Evolutionary conservation across 2,329 filamentous ascomycete species (phyloP), one percentile per base, ranked within the genome.

Genomic region (Ilyonectria robusta): DNA sequence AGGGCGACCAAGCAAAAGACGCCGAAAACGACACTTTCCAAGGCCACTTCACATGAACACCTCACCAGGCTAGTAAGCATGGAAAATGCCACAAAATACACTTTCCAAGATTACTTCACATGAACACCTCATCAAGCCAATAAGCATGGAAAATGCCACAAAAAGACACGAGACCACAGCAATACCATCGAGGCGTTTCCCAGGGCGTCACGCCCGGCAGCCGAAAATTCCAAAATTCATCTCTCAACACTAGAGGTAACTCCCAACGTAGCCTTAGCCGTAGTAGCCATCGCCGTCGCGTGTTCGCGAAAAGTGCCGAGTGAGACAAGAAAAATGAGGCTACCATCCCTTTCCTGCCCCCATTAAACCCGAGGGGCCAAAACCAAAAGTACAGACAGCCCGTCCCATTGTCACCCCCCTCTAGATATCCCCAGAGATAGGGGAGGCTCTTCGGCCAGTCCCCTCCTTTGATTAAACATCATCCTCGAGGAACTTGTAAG

Each of bases 401-500:
- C 37, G 48, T 56, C 56, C 56, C 53, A 51, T 54, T 55, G 59
- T 44, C 59, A 51, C 47, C 46, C 19, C 35, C 37, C n/a, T 19
- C 59, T 29, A n/a, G 47, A 21, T 37, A 61, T 35, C 11, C 29
- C 35, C 61, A 33, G 48, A 59, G 54, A 35, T 33, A 59, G 44
- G 21, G 37, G 13, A 55, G 37, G 57, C 40, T 26, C 9, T 23
- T 19, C 55, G 46, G 40, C 37, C 19, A 60, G 44, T 42, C 40
- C 42, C 42, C 23, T 51, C 13, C 48, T 42, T 37, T 19, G 48
- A 59, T 76, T 76, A 92, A 76, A 97, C 88, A 82, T 98, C 95
- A 79, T 98, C 95, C 82, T 98, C 95, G 73, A 98, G 88, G 83
- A 96, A 98, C 83, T 97, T 97, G 86, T 98, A 98, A 67, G 94